Evolutionary conservation across 2,329 filamentous ascomycete genomes (phyloP).

Genomic region (Annulohypoxylon truncatum): DNA sequence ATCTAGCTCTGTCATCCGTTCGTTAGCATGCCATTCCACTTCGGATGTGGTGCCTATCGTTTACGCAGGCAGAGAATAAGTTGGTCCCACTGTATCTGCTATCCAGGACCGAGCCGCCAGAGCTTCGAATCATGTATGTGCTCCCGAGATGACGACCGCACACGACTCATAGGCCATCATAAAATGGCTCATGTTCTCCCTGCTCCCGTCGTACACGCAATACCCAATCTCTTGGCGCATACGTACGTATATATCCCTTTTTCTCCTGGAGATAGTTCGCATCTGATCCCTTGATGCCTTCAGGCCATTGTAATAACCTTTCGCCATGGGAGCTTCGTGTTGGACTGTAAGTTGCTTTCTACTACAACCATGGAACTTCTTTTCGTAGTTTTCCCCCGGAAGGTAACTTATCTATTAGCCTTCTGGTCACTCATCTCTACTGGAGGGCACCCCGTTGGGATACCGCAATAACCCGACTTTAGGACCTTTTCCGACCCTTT

Average conservation of each 20-base stretch:
- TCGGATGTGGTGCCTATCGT: slow-evolving; percentile 5
- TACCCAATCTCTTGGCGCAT: background rate
- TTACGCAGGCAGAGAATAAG: slow-evolving; percentile 3
- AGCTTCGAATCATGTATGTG: background rate
- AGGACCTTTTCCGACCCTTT: too few relatives aligned
- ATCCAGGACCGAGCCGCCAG: background rate
- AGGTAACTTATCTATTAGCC: too few relatives aligned
- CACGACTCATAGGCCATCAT: background rate
- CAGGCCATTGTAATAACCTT: background rate
- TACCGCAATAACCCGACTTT: too few relatives aligned
- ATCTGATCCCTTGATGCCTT: background rate
- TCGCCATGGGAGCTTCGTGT: background rate
- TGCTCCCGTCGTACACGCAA: background rate
- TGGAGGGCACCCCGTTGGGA: too few relatives aligned
- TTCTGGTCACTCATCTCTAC: too few relatives aligned
- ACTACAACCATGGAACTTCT: too few relatives aligned
- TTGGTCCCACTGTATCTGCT: slow-evolving; percentile 9
- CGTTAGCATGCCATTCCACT: slow-evolving; percentile 12
- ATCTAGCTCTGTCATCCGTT: too few relatives aligned
- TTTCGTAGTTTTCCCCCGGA: too few relatives aligned
- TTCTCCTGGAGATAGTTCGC: background rate
- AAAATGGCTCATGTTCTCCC: background rate
- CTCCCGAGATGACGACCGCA: background rate
- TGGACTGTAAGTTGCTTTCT: background rate
- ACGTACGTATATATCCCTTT: background rate